Evolutionary conservation across 2,329 filamentous ascomycete species (phyloP), one percentile per base, ranked within the genome.

Genomic region (Coniella vitis): DNA sequence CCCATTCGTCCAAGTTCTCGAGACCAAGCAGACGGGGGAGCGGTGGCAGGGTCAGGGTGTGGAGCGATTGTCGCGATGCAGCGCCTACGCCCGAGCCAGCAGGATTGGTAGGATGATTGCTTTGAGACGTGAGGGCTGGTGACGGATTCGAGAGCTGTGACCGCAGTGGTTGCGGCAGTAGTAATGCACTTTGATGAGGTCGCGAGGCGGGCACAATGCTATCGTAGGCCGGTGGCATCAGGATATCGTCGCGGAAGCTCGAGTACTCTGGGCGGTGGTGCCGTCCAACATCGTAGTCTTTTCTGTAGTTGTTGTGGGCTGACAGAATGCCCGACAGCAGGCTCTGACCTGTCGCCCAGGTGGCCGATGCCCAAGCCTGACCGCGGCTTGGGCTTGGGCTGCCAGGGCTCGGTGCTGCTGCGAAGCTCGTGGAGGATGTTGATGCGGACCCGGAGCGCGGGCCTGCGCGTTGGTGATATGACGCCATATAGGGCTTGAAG

Each of bases 1-100:
- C 48, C 51, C 51, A 53, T 37, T 53, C 51, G 20, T 53, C 51
- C 5, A 53, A 44, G 16, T 53, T 53, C 44, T 53, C 51, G 34
- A 51, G 37, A 1, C 51, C 51, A 8, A 53, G 40, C 3, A 53
- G 39, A 13, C 51, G 31, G 2, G 51, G 51, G 10, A 53, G 29
- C 8, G 44, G 44, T 16, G 51, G 51, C 9, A 53, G 32, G 10
- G 47, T 31, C 13, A 53, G 22, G 29, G 47, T 14, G 4, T 40
- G 43, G 3, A 29, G 25, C 10, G 25, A 29, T 29, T 47, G 40
- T 7, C 51, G 44, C 13, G 34, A n/a, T 13, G 35, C 29, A 1
- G 29, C 7, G 19, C 19, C 16, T 14, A 34, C 7, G 14, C 22
- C n/a, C 10, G 31, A 7, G 17, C 29, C 4, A 20, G 34, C 32